These are phyloP conservation scores for Alternaria sp. DNA, from an alignment of 2,329 filamentous ascomycete species.

Conservation along the genomic window DNA sequence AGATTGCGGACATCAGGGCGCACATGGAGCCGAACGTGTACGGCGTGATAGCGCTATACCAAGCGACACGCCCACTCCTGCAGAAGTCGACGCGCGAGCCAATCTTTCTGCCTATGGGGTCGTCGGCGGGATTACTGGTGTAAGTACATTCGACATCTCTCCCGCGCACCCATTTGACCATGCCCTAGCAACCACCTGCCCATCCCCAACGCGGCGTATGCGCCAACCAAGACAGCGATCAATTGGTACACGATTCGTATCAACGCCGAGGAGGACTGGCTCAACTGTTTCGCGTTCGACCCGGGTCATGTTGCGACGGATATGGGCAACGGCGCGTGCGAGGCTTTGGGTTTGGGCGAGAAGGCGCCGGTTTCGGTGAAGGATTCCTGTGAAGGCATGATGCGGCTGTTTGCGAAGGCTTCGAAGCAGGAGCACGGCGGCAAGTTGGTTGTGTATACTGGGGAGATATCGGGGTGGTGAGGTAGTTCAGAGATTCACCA, in stretches of 20 bases:
- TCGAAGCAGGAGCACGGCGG: constrained; percentile 1
- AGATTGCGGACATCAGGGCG: neutral
- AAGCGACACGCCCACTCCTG: constrained; percentile 15
- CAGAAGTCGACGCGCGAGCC: constrained; percentile 9
- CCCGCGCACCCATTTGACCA: neutral
- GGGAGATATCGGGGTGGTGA: neutral
- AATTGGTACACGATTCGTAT: constrained; percentile 11
- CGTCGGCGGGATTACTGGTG: constrained; percentile 8
- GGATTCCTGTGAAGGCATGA: constrained; percentile 10
- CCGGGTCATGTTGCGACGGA: constrained; percentile 15
- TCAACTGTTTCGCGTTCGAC: constrained; percentile 8
- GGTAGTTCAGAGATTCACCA: neutral
- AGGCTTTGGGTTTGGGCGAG: constrained; percentile 1
- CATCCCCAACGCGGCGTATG: constrained; percentile 13
- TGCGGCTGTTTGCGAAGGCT: neutral
- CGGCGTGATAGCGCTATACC: constrained; percentile 15
- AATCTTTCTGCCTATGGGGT: constrained; percentile 17
- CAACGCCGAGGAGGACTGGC: constrained; percentile 6
- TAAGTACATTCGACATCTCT: neutral
- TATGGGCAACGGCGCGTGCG: constrained; percentile 10
- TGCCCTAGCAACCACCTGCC: constrained; percentile 6
- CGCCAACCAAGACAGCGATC: constrained; percentile 8
- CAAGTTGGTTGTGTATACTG: constrained; percentile 2
- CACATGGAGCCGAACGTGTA: constrained; percentile 16
- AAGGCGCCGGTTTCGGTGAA: constrained; percentile 1